Conservation (phyloP, 2,329 filamentous ascomycete species). For the Proliferodiscus dingleyae region DNA sequence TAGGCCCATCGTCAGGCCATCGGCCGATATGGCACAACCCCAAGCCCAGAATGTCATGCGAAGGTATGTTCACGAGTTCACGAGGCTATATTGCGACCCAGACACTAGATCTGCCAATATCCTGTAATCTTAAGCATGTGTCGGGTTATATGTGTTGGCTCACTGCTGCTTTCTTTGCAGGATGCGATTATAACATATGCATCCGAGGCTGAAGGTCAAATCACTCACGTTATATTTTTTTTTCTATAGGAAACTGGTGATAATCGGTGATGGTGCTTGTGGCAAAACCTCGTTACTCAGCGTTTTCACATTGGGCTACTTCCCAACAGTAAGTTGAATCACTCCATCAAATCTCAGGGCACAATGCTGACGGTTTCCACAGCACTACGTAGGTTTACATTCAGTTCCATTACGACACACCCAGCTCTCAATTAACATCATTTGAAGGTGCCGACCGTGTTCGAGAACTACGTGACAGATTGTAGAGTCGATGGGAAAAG, state of each 20-base stretch:
- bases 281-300: constrained; percentile 96
- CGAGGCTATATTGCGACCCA: not conserved
- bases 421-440: constrained; percentile 22
- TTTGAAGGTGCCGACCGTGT: constrained; percentile 83
- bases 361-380: constrained; percentile 25
- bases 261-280: constrained; percentile 95
- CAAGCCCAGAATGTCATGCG: constrained; percentile 40
- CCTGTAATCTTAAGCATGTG: not conserved
- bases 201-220: not conserved
- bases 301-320: constrained; percentile 97
- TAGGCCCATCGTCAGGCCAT: constrained; percentile 10
- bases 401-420: not conserved
- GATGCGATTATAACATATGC: not conserved
- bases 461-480: constrained; percentile 99
- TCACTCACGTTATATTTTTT: not conserved
- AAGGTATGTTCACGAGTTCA: constrained; percentile 31
- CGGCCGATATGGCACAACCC: constrained; percentile 30
- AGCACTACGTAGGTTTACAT: constrained; percentile 45
- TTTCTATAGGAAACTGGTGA: constrained; percentile 76
- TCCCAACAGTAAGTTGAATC: constrained; percentile 76
- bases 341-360: constrained; percentile 18
- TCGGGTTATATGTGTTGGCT: not conserved
- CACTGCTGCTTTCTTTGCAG: not conserved
- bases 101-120: not conserved
- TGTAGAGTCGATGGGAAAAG: constrained; percentile 97